Evolutionary conservation across 2,329 filamentous ascomycete genomes (phyloP), one percentile per base, ranked within the genome.

Genomic region (Basipetospora sp.): DNA sequence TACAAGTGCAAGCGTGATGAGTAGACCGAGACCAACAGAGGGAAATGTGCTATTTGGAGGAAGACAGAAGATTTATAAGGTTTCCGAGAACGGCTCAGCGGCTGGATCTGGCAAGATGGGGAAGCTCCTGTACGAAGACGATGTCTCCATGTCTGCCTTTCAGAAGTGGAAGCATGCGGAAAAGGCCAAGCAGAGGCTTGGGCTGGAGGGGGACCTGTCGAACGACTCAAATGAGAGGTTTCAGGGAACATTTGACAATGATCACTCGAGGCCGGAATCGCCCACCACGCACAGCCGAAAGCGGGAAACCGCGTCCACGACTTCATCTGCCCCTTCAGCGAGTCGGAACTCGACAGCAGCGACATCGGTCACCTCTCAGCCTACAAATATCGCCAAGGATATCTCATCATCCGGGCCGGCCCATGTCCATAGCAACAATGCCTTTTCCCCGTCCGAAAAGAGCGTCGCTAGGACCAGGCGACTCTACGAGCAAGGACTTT

Each of bases 41-140:
- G 86, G 88, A 32, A 98, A 96, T 53, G 80, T 83, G 47, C 59
- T 98, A 40, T 98, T 98, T 57, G 90, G 90, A 41, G 90, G 90
- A 13, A 76, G 90, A 31, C 90, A 96, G 55, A 96, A 96, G 61
- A 79, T 96, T 27, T 96, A 92, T 58, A 87, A 85, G 55, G 82
- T 94, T 45, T 68, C 81, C 66, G 67, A 18, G 55, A 52, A 53
- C 11, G 31, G 18, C 4, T 52, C 54, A 31, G 65, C 64, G 3
- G 52, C 49, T 13, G 62, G 64, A 25, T 25, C 22, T 15, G 69
- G 66, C 32, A 13, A n/a, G 62, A 65, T 32, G 81, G 82, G 71
- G 17, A 77, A 74, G 45, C 69, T 77, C 0, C 56, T 94, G 2
- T 96, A 94, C 51, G 86, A 92, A 18, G 78, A 90, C 47, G 90